phyloP scores from a whole-genome alignment of 1,284 basidiomycete genomes.

The Pascua sp. region DNA sequence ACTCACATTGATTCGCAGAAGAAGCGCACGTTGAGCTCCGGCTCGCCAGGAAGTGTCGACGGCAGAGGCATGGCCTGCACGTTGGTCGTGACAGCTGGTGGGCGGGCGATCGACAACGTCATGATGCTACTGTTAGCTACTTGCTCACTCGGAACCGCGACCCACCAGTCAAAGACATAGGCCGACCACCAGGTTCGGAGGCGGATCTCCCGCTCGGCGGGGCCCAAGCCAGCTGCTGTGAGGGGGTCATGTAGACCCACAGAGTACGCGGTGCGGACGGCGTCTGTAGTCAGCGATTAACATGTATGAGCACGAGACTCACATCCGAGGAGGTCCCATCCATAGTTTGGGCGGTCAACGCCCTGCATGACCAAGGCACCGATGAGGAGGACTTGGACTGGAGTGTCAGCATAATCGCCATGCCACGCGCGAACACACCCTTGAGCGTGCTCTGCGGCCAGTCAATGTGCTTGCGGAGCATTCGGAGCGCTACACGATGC shows the following conservation, averaged over 20 bases:
- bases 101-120: slow-evolving; percentile 17
- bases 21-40: slow-evolving; percentile 2
- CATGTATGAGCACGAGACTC: background rate
- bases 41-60: slow-evolving; percentile 6
- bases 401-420: background rate
- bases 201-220: slow-evolving; percentile 14
- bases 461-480: slow-evolving; percentile 18
- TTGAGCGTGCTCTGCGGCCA: slow-evolving; percentile 21
- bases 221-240: background rate
- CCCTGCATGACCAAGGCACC: slow-evolving; percentile 22
- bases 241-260: slow-evolving; percentile 19
- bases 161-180: slow-evolving; percentile 20
- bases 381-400: slow-evolving; percentile 18
- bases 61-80: slow-evolving; percentile 7
- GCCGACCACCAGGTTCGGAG: slow-evolving; percentile 20
- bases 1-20: slow-evolving; percentile 17
- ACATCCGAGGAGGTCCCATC: slow-evolving; percentile 23
- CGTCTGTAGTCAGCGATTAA: slow-evolving; percentile 3
- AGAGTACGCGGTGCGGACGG: slow-evolving; percentile 18
- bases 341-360: slow-evolving; percentile 13
- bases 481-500: slow-evolving; percentile 5
- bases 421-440: background rate
- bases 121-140: slow-evolving; percentile 4
- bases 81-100: slow-evolving; percentile 9
- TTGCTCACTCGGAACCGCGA: too few relatives aligned